Base-by-base conservation (phyloP, 257 asterid genomes). In the Solanum clarkiae region DNA sequence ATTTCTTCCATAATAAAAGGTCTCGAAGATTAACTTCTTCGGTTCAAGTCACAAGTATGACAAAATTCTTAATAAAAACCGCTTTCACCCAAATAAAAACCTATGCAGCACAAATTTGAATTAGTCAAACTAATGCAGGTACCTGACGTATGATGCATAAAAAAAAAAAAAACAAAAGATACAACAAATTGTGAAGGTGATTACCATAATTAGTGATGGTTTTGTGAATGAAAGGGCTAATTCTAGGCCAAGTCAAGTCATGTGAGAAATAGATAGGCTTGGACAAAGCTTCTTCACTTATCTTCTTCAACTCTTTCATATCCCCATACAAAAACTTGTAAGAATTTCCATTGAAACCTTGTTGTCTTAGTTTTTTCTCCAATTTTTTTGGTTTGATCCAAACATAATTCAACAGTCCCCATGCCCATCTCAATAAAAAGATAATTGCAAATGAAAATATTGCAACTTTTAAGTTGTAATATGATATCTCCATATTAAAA, bases 381-480 rank as follows among this genome's bases (percentile, higher is more conserved):
- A 80, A 54, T 60, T 66, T 74, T 81, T 84, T 89, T 18, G 91
- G 91, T 45, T 49, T 75, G 22, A 89, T 49, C 91, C 91, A 87
- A n/a, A 51, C 75, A 86, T 79, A 71, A 66, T 87, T 87, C 87
- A 84, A 87, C 47, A 84, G 57, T 82, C 66, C 85, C 91, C 88
- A 87, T 44, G 80, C 87, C 79, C 26, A 80, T 14, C 4, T 24
- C n/a, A 77, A 77, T 77, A 51, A 16, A 7, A 77, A 15, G 15
- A 75, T 45, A 75, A 75, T 24, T 75, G 59, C 45, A 8, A 11
- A 49, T 49, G 62, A 49, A 47, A 51, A 75, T 10, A 24, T 16
- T 24, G 6, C 45, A 75, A 75, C 8, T 47, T 15, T 49, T 49
- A 75, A 22, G 59, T 26, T 75, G 62, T 49, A 74, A 74, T 69